Conservation (phyloP, 768 basidiomycete genomes). For the Suillus paluster region DNA sequence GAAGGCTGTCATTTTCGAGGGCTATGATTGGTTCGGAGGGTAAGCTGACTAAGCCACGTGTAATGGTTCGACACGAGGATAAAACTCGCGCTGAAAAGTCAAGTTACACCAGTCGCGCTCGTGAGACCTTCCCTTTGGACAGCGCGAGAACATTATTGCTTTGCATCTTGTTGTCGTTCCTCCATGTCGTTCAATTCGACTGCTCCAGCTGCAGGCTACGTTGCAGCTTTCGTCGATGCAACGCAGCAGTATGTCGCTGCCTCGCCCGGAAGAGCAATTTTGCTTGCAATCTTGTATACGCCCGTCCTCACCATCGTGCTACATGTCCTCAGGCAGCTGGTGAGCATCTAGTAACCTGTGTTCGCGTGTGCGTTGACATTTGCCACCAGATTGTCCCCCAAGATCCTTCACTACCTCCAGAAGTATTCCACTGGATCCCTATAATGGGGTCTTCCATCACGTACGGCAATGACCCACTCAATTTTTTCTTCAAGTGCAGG, state of each 20-base stretch:
- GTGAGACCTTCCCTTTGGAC: slow-evolving; percentile 6
- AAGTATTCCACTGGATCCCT: slow-evolving; percentile 93
- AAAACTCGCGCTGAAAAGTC: slow-evolving; percentile 12
- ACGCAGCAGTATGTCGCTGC: slow-evolving; percentile 24
- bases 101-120: slow-evolving; percentile 6
- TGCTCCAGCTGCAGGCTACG: slow-evolving; percentile 29
- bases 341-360: slow-evolving; percentile 37
- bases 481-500: slow-evolving; percentile 79
- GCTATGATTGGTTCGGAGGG: slow-evolving; percentile 11
- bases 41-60: slow-evolving; percentile 28
- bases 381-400: slow-evolving; percentile 62
- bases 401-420: slow-evolving; percentile 76
- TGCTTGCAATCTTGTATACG: slow-evolving; percentile 59
- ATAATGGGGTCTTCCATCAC: slow-evolving; percentile 85
- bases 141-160: slow-evolving; percentile 5
- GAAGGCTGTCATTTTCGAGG: neutral
- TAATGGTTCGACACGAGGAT: slow-evolving; percentile 14
- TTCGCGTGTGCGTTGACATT: slow-evolving; percentile 7
- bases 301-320: slow-evolving; percentile 70
- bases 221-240: slow-evolving; percentile 20
- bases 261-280: slow-evolving; percentile 33
- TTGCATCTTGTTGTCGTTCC: slow-evolving; percentile 8
- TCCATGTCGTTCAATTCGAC: slow-evolving; percentile 32
- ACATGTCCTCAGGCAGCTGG: slow-evolving; percentile 82
- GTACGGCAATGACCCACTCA: slow-evolving; percentile 93